phyloP scores from a whole-genome alignment of 257 asterid genomes.

The Plantago ovata region DNA sequence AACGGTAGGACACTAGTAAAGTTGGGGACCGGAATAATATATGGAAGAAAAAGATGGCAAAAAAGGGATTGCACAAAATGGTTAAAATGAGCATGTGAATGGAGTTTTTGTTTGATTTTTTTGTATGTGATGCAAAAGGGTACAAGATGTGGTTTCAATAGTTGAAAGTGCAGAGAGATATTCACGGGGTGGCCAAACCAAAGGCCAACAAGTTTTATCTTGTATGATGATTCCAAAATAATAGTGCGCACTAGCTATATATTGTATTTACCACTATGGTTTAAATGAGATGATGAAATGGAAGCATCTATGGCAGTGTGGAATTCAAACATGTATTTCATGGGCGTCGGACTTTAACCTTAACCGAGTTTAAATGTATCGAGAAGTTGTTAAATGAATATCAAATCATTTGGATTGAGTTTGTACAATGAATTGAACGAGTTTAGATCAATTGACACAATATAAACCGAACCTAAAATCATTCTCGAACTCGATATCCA shows the following conservation, averaged over 20 bases:
- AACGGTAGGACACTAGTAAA: not conserved
- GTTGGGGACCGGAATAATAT: not conserved
- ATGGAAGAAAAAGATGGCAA: constrained; percentile 10
- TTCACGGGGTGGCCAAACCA: constrained; percentile 9
- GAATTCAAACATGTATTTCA: too few species aligned
- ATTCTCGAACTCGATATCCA: too few species aligned
- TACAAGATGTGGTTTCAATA: not conserved
- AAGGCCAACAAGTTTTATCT: not conserved
- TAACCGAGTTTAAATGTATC: too few species aligned
- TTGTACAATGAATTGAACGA: too few species aligned
- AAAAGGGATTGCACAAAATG: constrained; percentile 15
- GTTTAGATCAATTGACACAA: too few species aligned
- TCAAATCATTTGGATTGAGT: too few species aligned
- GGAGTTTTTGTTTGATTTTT: constrained; percentile 27
- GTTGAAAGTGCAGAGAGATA: not conserved
- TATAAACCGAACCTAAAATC: too few species aligned
- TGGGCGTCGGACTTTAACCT: too few species aligned
- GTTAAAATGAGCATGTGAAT: not conserved
- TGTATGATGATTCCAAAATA: not conserved
- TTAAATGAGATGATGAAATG: not conserved
- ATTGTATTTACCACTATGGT: too few species aligned
- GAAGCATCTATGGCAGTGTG: too few species aligned
- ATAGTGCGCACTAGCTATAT: too few species aligned
- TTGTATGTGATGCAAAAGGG: not conserved
- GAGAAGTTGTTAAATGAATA: too few species aligned